Percentiles rank a stretch among this genome's conserved stretches.
phyloP scores from a whole-genome alignment of 75 land plant species.

The Pinus tabuliformis region DNA sequence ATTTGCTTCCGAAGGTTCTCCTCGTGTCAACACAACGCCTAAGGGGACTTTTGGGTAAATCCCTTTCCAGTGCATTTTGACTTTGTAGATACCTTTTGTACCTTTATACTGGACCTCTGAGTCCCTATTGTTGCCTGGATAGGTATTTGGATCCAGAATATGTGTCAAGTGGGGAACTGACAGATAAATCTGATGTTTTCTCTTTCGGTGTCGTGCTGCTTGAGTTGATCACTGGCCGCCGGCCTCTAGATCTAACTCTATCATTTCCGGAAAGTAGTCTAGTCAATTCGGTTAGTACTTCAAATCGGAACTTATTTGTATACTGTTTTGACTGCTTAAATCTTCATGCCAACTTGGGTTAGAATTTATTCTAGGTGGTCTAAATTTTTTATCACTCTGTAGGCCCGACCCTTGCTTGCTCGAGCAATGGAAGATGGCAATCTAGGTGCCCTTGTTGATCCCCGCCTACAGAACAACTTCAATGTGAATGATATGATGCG shows the following conservation, averaged over 20 bases:
- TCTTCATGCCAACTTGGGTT: background rate
- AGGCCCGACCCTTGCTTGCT: too few species aligned
- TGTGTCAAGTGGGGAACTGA: conserved; percentile 84
- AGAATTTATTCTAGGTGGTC: too few species aligned
- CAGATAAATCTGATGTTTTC: conserved; percentile 90
- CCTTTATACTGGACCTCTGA: background rate
- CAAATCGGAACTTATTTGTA: background rate
- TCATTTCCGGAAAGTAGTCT: conserved; percentile 64
- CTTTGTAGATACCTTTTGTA: background rate
- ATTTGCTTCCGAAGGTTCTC: conserved; percentile 24
- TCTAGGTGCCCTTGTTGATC: conserved; percentile 59
- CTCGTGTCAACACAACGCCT: too few species aligned
- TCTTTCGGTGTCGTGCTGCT: conserved; percentile 76
- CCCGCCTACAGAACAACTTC: conserved; percentile 37
- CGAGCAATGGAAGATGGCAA: conserved; percentile 48
- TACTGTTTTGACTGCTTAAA: background rate
- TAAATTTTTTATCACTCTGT: too few species aligned
- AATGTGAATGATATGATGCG: conserved; percentile 62
- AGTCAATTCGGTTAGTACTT: conserved; percentile 76
- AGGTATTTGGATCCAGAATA: conserved; percentile 91
- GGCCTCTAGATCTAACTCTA: too few species aligned
- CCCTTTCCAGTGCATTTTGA: too few species aligned
- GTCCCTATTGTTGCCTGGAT: background rate
- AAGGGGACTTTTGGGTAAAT: too few species aligned
- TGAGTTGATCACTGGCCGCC: too few species aligned